Base-by-base conservation (phyloP, 495 filamentous ascomycete species). In the Trichocladium uniseriatum region DNA sequence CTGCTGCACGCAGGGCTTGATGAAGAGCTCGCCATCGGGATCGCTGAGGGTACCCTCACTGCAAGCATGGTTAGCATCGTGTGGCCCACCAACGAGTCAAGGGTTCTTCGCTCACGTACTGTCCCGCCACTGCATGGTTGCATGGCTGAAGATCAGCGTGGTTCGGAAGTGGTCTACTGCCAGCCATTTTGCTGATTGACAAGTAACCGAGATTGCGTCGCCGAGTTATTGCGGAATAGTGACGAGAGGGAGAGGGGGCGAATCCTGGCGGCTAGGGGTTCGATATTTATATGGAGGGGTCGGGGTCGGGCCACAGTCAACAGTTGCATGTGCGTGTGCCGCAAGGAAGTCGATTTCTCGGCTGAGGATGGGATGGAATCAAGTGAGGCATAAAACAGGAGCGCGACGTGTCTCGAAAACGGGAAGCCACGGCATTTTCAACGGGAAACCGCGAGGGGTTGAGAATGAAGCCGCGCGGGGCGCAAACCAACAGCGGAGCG, bases 41-140 rank as follows among this genome's bases (percentile, higher is more conserved):
- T 95, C 89, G 62, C 83, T 89, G 53, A 94, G 80, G 38, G 95
- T 89, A 54, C 92, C 92, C 38, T 92, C 90, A 68, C 90, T 97
- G 65, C 42, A 45, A 51, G 16, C 43, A 18, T 21, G 36, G 19
- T 48, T n/a, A 51, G 40, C 10, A 38, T 8, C 22, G n/a, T 15
- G 18, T 40, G 38, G 43, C 35, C 24, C 18, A 20, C 24, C 24
- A 16, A n/a, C 31, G 18, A 32, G 38, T 11, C 19, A 38, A 10
- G 35, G 28, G 29, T 34, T 45, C n/a, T n/a, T n/a, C n/a, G n/a
- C 16, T 38, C 32, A 83, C 90, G 78, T 76, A 96, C 90, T 98
- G 92, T 71, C 92, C 92, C 46, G 92, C 92, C 43, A 90, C 89
- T 42, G 82, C 87, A 68, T 89, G 77, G 59, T 84, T 81, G 61